phyloP scores from a whole-genome alignment of 495 filamentous ascomycete genomes.

The Podospora australis region DNA sequence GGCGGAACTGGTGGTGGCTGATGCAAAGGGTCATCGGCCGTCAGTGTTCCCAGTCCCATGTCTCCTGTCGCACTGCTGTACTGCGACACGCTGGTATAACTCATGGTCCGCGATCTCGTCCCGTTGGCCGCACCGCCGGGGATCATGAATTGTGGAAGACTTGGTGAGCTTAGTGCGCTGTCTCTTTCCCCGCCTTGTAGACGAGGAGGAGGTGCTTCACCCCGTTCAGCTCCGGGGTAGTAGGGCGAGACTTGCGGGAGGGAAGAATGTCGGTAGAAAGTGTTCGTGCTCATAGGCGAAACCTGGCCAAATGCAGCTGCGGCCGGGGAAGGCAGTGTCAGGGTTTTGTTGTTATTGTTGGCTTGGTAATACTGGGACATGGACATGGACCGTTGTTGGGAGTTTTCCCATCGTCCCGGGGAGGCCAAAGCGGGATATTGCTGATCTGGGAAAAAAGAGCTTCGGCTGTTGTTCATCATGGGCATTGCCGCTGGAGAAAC shows the following conservation, averaged over 20 bases:
- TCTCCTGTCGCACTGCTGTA: not conserved
- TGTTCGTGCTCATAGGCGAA: constrained; percentile 9
- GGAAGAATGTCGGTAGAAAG: not conserved
- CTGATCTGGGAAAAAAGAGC: not conserved
- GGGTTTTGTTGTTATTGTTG: constrained; percentile 1
- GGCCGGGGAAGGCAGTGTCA: not conserved
- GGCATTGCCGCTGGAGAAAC: not conserved
- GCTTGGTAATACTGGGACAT: not conserved
- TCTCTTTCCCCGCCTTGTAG: no score
- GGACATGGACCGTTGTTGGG: not conserved
- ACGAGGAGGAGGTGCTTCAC: no score
- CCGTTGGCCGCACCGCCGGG: constrained; percentile 15
- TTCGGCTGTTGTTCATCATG: not conserved
- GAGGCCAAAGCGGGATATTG: not conserved
- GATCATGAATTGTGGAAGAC: constrained; percentile 15
- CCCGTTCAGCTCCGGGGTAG: not conserved
- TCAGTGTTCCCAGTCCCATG: no score
- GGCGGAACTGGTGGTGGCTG: not conserved
- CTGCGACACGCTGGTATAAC: not conserved
- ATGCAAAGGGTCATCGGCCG: no score
- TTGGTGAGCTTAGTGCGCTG: no score
- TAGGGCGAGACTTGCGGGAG: constrained; percentile 3
- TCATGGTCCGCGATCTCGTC: constrained; percentile 13
- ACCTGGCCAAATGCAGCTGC: constrained; percentile 4
- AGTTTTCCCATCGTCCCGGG: not conserved